Conservation (phyloP, 1,284 basidiomycete species). For the Trametes polyzona region DNA sequence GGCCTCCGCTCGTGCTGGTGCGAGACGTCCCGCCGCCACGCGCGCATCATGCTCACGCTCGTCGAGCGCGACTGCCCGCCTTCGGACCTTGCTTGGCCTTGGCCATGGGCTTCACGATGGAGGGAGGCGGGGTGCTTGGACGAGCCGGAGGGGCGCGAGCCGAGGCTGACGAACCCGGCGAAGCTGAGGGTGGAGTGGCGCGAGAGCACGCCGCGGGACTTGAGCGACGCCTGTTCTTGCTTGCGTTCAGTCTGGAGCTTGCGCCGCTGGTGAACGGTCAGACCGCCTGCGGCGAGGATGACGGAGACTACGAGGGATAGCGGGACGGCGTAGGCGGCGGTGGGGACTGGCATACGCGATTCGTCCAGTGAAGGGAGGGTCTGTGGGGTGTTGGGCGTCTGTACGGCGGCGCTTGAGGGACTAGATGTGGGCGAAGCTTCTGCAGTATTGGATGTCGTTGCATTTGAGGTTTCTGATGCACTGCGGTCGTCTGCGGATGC, state of each 20-base stretch:
- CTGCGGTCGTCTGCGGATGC: background rate
- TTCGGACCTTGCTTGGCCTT: background rate
- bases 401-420: background rate
- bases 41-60: conserved; percentile 22
- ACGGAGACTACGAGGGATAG: conserved; percentile 47
- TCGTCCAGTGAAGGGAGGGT: conserved; percentile 32
- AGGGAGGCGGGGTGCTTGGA: background rate
- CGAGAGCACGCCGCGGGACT: conserved; percentile 15
- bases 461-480: background rate
- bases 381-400: conserved; percentile 12
- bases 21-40: conserved; percentile 22
- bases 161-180: conserved; percentile 20
- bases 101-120: background rate
- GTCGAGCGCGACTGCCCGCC: conserved; percentile 14
- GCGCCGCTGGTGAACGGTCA: conserved; percentile 35
- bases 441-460: background rate
- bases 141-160: conserved; percentile 7
- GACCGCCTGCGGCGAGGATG: conserved; percentile 40
- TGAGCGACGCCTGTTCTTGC: conserved; percentile 19
- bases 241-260: conserved; percentile 32
- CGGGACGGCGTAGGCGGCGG: conserved; percentile 49
- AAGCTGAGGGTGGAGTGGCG: conserved; percentile 23
- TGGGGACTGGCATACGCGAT: conserved; percentile 38
- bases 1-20: conserved; percentile 2
- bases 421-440: background rate